Base-by-base conservation (phyloP, 805 yeast genomes). In the Candida maltosa region DNA sequence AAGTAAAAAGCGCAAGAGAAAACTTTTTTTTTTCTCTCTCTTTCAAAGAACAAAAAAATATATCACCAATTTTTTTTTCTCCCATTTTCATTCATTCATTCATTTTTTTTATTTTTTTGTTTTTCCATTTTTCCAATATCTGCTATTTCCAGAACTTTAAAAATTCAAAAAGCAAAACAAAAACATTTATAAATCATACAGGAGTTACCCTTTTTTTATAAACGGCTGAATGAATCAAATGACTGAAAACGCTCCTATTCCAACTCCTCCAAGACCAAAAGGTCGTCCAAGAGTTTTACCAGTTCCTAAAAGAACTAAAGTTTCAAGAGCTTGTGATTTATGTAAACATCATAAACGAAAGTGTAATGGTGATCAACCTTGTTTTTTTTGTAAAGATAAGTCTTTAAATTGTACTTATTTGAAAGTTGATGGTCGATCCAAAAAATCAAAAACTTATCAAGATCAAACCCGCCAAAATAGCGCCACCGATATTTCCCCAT, bases 321-420 rank as follows among this genome's bases (percentile, higher is more conserved):
- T 69, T 16, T 65, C 74, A 1, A 56, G 63, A 38, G 76, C 76
- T 6, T 70, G 76, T 41, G 74, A 70, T 43, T 48, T 49, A 31
- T 70, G 75, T 52, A 69, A 67, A 48, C 59, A 56, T 33, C 48
- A 73, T 25, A 70, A 70, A 40, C 23, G 10, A 21, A 26, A 46
- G 44, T 40, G 50, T 38, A 37, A 32, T 29, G 45, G 64, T 49
- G 36, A 51, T 44, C 40, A 65, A 58, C 70, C 71, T 2, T 62
- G 72, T 42, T 47, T 45, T 9, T 45, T 56, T 17, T 63, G 71
- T 37, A 34, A 34, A 16, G 29, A 39, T 23, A 58, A 57, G 44
- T 47, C 47, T 8, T 46, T 57, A 16, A 35, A 37, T 4, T 65
- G 70, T 37, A 47, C 44, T 22, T 64, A 60, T 38, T 45, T 51